These are phyloP conservation scores for Penicillium sp. DNA, from an alignment of 2,329 filamentous ascomycete genomes.

Conservation along the genomic window DNA sequence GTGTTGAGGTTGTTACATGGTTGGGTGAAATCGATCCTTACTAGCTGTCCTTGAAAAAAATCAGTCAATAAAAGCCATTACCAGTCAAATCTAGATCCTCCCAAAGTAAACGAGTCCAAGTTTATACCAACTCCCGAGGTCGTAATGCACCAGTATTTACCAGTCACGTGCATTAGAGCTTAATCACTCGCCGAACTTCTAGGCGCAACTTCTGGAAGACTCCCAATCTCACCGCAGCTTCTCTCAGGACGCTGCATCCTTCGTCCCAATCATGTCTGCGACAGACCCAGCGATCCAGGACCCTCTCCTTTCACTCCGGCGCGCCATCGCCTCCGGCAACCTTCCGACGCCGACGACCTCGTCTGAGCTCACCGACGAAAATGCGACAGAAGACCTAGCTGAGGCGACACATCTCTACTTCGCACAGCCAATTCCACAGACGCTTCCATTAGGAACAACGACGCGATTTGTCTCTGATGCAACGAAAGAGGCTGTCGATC, in stretches of 20 bases:
- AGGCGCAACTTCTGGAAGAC: constrained; percentile 8
- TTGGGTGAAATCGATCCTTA: not conserved
- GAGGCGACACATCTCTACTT: constrained; percentile 76
- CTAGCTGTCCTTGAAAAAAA: not conserved
- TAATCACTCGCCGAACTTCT: constrained; percentile 6
- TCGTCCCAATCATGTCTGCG: constrained; percentile 49
- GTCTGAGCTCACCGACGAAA: constrained; percentile 57
- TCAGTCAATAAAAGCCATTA: not conserved
- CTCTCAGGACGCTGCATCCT: constrained; percentile 17
- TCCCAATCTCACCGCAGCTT: constrained; percentile 9
- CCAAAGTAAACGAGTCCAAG: not conserved
- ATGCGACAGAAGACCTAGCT: constrained; percentile 59
- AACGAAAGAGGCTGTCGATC: constrained; percentile 63
- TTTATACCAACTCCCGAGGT: not conserved
- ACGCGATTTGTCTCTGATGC: constrained; percentile 85
- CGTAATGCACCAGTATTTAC: not conserved
- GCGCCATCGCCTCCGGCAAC: constrained; percentile 67
- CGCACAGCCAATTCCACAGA: constrained; percentile 54
- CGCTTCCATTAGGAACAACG: constrained; percentile 63
- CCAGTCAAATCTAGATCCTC: not conserved
- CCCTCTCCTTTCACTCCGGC: constrained; percentile 75
- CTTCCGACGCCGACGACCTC: constrained; percentile 69
- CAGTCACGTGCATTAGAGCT: constrained; percentile 18
- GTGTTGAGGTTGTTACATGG: not conserved
- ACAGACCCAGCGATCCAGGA: constrained; percentile 56